Evolutionary conservation across 495 filamentous ascomycete genomes (phyloP).

Genomic region (Glarea lozoyensis): DNA sequence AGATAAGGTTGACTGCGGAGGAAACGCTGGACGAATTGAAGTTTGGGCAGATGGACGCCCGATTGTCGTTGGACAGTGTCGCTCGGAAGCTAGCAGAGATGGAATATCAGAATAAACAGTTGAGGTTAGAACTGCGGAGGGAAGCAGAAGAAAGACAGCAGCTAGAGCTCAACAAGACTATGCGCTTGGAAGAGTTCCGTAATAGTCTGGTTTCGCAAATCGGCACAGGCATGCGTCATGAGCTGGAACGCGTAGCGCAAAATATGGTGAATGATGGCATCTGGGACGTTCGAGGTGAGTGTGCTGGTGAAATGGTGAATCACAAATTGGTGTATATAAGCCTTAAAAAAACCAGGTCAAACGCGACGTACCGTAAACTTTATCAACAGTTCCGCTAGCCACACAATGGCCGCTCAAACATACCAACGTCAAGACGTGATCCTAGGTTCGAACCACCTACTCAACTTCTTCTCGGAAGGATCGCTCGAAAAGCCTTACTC

Average conservation of each 20-base stretch:
- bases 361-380: neutral
- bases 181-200: neutral
- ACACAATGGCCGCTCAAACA: neutral
- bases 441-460: neutral
- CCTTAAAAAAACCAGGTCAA: neutral
- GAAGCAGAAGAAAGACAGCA: neutral
- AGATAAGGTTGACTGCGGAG: neutral
- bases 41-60: neutral
- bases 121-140: neutral
- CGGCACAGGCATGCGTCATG: neutral
- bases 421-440: neutral
- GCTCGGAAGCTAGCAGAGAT: neutral
- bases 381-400: neutral
- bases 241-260: neutral
- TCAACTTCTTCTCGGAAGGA: neutral
- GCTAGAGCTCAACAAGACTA: neutral
- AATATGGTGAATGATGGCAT: neutral
- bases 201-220: neutral
- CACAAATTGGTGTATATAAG: neutral
- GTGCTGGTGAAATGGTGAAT: neutral
- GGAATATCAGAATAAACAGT: neutral
- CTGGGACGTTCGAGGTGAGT: too few species aligned
- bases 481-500: neutral
- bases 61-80: neutral
- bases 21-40: neutral